Base-by-base conservation (phyloP, 2,329 filamentous ascomycete species). In the Sporothrix inflata region DNA sequence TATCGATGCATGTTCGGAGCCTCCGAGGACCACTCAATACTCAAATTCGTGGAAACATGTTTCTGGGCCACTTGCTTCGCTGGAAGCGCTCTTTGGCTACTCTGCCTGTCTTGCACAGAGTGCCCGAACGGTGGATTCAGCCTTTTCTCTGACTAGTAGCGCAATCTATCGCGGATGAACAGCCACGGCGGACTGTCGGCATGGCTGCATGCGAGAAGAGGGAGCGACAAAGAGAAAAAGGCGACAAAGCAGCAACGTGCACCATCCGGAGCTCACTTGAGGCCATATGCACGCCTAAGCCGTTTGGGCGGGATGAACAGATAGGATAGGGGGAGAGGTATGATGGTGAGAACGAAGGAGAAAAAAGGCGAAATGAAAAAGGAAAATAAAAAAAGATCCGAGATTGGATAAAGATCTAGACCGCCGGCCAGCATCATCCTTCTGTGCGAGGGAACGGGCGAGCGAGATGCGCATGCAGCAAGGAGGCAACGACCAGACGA, bases 101-200 rank as follows among this genome's bases (percentile, higher is more conserved):
- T n/a, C n/a, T n/a, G n/a, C n/a, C n/a, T n/a, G n/a, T n/a, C n/a
- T n/a, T 61, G 16, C 3, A 4, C 30, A 40, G 34, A 38, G 16
- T 19, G 30, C 47, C 63, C 21, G 16, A 21, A 38, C 2, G 9
- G 21, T 24, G 45, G 38, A 70, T 72, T 72, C 71, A 72, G 71
- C 71, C 71, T 70, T 72, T 72, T 65, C n/a, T 63, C 47, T 34
- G 38, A 30, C 16, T 11, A 12, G n/a, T 9, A 21, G 60, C 14
- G 45, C 51, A 72, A 72, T 72, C 11, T 72, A 72, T 70, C 60
- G 27, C 71, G 71, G 71, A 65, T 72, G 71, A 72, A 72, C 66
- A n/a, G 34, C 19, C 27, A 40, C 47, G 21, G n/a, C 21, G 38
- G 40, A 42, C 24, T 1, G 24, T 65, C 40, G 57, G 34, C 7